Base-by-base conservation (phyloP, 805 yeast species). In the Metschnikowia henanensis region DNA sequence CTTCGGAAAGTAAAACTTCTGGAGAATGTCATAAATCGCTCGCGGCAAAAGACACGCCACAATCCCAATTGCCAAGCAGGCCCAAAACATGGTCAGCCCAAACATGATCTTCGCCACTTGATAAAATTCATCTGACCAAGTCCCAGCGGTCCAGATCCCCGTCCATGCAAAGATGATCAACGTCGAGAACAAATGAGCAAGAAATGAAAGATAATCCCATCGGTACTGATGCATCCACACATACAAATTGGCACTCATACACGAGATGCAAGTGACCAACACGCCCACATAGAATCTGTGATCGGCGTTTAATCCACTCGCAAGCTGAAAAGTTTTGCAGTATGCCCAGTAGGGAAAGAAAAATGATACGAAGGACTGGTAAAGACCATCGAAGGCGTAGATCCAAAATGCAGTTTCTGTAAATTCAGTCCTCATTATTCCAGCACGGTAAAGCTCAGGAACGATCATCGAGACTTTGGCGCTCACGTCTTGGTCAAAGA, bases 201-300 rank as follows among this genome's bases (percentile, higher is more conserved):
- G 56, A 10, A 72, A 56, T 4, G 85, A 76, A 35, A 84, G 68
- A 88, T 89, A 85, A 64, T 87, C 95, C 95, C 95, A 87, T 58
- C 89, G 75, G 58, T 77, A 77, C 59, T 84, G 87, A 54, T 83
- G 89, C 49, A 83, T 61, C 51, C 83, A 58, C 43, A 86, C 75
- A 60, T 83, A 84, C 3, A 77, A 47, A 57, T 87, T 83, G 66
- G 91, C 84, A 0, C 91, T 62, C 19, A 81, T 68, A 38, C 80
- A 83, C 3, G 90, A 76, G 55, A 85, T 83, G 22, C 81, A 70
- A 1, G 87, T 80, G 41, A 83, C 88, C 38, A 77, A 66, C 0
- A 80, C 70, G 59, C 94, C 95, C 47, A 87, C 75, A 73, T 80
- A 78, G 58, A 76, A 87, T 57, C 95, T 75, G 60, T 86, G 94